Conservation (phyloP, 2,329 filamentous ascomycete genomes). For the Diplodia mutila region DNA sequence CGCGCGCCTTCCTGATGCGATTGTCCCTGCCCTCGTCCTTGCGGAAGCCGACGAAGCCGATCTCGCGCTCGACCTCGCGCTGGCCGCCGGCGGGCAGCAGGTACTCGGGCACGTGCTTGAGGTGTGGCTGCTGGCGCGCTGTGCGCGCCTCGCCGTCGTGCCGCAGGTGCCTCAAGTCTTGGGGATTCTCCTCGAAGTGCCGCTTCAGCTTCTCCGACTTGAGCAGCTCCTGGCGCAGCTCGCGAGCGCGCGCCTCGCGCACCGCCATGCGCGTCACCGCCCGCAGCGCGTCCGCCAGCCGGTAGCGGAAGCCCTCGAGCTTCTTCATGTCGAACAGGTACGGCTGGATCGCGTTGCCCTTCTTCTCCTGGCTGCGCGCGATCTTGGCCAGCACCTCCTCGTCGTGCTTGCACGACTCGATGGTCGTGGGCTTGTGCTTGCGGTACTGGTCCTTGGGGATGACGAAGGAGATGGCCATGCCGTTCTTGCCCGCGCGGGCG, state of each 20-base stretch:
- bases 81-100: slow-evolving; percentile 76
- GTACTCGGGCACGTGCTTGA: slow-evolving; percentile 95
- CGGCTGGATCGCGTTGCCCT: slow-evolving; percentile 79
- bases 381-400: slow-evolving; percentile 84
- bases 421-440: slow-evolving; percentile 86
- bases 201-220: slow-evolving; percentile 93
- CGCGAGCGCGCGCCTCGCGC: slow-evolving; percentile 84
- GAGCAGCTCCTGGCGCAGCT: slow-evolving; percentile 85
- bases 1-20: slow-evolving; percentile 48
- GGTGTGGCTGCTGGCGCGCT: slow-evolving; percentile 81
- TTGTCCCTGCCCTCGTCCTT: slow-evolving; percentile 50
- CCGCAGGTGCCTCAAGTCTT: slow-evolving; percentile 81
- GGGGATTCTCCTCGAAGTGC: slow-evolving; percentile 96
- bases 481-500: slow-evolving; percentile 84
- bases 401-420: slow-evolving; percentile 76
- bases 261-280: slow-evolving; percentile 89
- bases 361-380: slow-evolving; percentile 74
- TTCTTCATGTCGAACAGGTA: slow-evolving; percentile 96
- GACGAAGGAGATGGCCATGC: slow-evolving; percentile 95
- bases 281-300: slow-evolving; percentile 88
- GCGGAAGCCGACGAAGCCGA: slow-evolving; percentile 74
- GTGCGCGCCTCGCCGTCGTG: slow-evolving; percentile 88
- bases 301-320: slow-evolving; percentile 91
- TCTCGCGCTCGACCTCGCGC: slow-evolving; percentile 66
- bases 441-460: slow-evolving; percentile 79